phyloP scores from a whole-genome alignment of 352 stramenopile species.

The Globisporangium viniferum region DNA sequence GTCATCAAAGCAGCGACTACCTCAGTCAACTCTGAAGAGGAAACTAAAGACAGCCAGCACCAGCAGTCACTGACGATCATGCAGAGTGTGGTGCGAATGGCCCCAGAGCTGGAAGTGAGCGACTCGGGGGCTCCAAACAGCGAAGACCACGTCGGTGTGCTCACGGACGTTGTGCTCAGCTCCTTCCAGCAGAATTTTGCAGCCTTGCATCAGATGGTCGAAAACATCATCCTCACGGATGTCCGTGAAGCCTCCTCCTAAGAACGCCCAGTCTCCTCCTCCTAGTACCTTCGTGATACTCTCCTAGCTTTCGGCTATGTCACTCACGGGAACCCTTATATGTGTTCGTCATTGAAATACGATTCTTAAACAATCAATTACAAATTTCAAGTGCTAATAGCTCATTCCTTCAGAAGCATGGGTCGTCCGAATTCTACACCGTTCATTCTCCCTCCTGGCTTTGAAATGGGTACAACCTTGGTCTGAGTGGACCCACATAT shows the following conservation, averaged over 20 bases:
- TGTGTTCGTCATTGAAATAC: no score
- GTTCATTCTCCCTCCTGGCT: no score
- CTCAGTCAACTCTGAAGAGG: not conserved
- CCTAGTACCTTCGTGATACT: no score
- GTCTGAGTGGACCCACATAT: no score
- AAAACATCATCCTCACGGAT: slow-evolving; percentile 2
- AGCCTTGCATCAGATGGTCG: slow-evolving; percentile 10
- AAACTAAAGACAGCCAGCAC: not conserved
- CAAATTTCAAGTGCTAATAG: no score
- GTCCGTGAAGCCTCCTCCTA: not conserved
- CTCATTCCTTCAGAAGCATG: no score
- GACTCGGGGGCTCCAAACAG: not conserved
- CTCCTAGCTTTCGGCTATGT: no score
- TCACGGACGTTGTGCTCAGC: slow-evolving; percentile 9
- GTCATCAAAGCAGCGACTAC: not conserved
- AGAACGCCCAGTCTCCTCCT: not conserved
- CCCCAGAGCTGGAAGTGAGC: not conserved
- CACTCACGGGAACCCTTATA: no score
- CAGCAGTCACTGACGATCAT: not conserved
- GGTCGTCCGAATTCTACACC: no score
- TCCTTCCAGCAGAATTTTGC: slow-evolving; percentile 9
- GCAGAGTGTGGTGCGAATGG: slow-evolving; percentile 9
- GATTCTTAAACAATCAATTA: no score
- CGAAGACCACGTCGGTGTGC: not conserved
- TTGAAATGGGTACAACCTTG: no score